A percentile compares a stretch with the other conserved stretches of the same genome.
These are phyloP conservation scores for Aspergillus conjunctus DNA, from an alignment of 495 filamentous ascomycete species.

Conservation along the genomic window DNA sequence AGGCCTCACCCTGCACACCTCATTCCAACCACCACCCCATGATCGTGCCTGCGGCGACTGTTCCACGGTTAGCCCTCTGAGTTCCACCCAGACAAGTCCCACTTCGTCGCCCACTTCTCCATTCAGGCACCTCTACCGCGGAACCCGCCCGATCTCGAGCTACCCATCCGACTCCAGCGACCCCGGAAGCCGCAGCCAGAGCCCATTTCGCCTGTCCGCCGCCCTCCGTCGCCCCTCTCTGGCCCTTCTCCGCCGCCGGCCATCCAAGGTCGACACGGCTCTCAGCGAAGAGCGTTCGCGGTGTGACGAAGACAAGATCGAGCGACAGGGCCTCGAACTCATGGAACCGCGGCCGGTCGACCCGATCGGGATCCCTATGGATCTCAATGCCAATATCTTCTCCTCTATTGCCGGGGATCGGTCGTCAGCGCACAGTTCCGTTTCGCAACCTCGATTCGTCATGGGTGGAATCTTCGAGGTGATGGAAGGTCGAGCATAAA, in stretches of 20 bases:
- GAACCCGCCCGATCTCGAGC: constrained; percentile 4
- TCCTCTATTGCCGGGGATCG: constrained; percentile 11
- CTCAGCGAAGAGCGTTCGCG: constrained; percentile 46
- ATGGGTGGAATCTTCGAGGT: constrained; percentile 54
- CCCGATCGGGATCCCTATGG: constrained; percentile 28
- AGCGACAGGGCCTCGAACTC: constrained; percentile 45
- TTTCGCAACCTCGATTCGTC: constrained; percentile 40
- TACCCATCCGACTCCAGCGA: constrained; percentile 4
- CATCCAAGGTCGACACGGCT: constrained; percentile 46
- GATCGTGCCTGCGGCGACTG: constrained; percentile 22
- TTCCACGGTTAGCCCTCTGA: constrained; percentile 28
- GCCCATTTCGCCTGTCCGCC: constrained; percentile 32
- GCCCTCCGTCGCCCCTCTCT: constrained; percentile 40
- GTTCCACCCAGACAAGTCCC: constrained; percentile 30
- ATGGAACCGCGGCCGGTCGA: constrained; percentile 51
- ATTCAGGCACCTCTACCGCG: constrained; percentile 20
- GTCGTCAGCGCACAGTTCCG: constrained; percentile 4
- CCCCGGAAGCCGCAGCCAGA: constrained; percentile 25
- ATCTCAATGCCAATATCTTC: constrained; percentile 24
- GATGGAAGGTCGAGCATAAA: constrained; percentile 46
- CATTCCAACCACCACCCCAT: constrained; percentile 30
- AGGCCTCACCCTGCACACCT: constrained; percentile 33
- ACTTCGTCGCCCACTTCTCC: constrained; percentile 35
- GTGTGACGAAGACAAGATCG: constrained; percentile 40
- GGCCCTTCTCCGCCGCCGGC: constrained; percentile 42